Conservation (phyloP, 176 grass and related monocot species). For the Aechmea fasciata region DNA sequence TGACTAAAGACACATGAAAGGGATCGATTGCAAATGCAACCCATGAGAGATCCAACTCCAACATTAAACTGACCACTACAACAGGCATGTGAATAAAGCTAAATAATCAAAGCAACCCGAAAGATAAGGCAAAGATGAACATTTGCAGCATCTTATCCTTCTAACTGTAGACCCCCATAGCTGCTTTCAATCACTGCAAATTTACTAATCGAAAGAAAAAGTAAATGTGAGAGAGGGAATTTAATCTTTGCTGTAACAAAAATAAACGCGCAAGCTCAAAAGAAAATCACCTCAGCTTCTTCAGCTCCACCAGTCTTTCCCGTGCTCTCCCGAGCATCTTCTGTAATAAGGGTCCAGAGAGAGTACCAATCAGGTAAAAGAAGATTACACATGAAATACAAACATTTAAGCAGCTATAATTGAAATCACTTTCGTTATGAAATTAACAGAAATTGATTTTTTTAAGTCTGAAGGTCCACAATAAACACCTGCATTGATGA, state of each 20-base stretch:
- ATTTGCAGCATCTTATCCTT: neutral
- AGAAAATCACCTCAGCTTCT: slow-evolving; percentile 3
- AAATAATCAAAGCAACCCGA: neutral
- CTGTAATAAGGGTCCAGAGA: slow-evolving; percentile 3
- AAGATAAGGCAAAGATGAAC: neutral
- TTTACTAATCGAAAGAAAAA: neutral
- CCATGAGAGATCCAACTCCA: neutral
- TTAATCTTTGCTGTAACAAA: neutral
- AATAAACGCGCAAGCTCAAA: neutral
- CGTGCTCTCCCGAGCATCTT: neutral
- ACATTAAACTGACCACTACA: neutral
- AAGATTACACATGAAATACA: no score
- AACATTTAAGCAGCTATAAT: no score
- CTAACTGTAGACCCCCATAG: neutral
- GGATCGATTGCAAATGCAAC: neutral
- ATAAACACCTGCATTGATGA: no score
- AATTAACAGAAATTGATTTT: no score
- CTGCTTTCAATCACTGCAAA: neutral
- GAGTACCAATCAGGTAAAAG: neutral
- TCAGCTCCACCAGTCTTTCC: slow-evolving; percentile 1
- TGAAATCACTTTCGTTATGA: no score
- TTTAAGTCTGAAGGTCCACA: no score
- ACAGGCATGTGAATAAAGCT: neutral
- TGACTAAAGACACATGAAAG: neutral
- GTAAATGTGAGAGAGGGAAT: neutral